Percentiles rank a stretch among this genome's conserved stretches.
Evolutionary conservation across 2,329 filamentous ascomycete species (phyloP).

Genomic region (Monosporascus sp.): DNA sequence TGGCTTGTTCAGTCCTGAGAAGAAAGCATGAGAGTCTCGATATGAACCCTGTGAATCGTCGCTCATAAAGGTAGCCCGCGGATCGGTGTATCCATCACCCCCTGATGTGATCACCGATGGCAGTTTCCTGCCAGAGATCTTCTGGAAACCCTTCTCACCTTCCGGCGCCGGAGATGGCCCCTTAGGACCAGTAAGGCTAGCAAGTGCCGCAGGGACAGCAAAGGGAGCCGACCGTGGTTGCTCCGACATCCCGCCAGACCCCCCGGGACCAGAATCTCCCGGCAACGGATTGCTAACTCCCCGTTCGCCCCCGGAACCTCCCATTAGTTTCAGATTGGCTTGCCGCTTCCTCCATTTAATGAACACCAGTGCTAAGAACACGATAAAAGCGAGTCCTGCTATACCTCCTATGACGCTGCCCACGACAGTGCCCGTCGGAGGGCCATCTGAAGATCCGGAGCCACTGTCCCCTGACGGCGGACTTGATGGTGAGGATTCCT

Average conservation of each 20-base stretch:
- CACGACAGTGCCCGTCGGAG: constrained; percentile 36
- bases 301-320: constrained; percentile 33
- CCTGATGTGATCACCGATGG: constrained; percentile 57
- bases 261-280: constrained; percentile 21
- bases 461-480: constrained; percentile 14
- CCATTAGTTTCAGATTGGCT: constrained; percentile 34
- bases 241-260: constrained; percentile 38
- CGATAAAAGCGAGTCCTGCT: constrained; percentile 52
- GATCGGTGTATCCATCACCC: constrained; percentile 57
- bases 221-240: constrained; percentile 33
- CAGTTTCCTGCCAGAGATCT: constrained; percentile 60
- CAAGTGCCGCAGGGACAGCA: constrained; percentile 44
- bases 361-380: constrained; percentile 47
- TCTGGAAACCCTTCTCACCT: constrained; percentile 56
- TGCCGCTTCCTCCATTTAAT: constrained; percentile 51
- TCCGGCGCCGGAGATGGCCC: constrained; percentile 28
- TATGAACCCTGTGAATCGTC: constrained; percentile 44
- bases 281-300: constrained; percentile 26
- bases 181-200: constrained; percentile 36
- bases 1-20: constrained; percentile 16
- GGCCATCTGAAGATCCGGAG: constrained; percentile 13
- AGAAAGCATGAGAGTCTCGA: constrained; percentile 44
- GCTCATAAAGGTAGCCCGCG: constrained; percentile 37
- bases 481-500: constrained; percentile 17
- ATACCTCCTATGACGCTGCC: constrained; percentile 53